Evolutionary conservation across 1,139 yeast species (phyloP).

Genomic region (Candida labiduridarum): DNA sequence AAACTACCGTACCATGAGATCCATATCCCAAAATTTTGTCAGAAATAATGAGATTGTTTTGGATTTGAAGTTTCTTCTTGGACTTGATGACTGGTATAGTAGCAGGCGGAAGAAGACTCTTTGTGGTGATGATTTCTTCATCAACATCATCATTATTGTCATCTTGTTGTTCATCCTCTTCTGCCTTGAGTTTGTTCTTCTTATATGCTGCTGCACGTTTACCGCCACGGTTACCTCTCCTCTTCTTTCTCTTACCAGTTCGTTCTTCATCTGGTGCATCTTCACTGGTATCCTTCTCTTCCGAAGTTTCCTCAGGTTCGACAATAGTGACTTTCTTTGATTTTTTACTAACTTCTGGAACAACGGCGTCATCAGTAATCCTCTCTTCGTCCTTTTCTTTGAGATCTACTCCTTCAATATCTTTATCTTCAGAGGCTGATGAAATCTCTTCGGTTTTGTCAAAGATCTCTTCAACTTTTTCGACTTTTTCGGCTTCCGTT

Average conservation of each 20-base stretch:
- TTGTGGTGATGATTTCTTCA: constrained; percentile 29
- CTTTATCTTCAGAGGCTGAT: constrained; percentile 1
- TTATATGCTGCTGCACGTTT: constrained; percentile 50
- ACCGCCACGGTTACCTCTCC: constrained; percentile 89
- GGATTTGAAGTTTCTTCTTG: constrained; percentile 41
- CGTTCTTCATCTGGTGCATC: constrained; percentile 12
- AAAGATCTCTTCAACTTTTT: too few relatives aligned
- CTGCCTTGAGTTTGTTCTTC: constrained; percentile 15
- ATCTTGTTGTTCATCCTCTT: constrained; percentile 13
- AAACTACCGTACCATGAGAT: constrained; percentile 95
- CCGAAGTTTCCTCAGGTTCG: constrained; percentile 24
- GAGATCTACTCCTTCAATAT: constrained; percentile 16
- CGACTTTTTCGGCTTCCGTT: background rate
- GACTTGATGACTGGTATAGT: constrained; percentile 20
- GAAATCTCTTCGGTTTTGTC: background rate
- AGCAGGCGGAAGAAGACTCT: constrained; percentile 30
- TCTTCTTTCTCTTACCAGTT: constrained; percentile 52
- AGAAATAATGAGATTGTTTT: constrained; percentile 63
- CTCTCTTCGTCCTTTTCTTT: background rate
- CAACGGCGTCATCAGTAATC: constrained; percentile 7
- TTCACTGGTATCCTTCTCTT: constrained; percentile 3
- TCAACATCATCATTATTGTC: constrained; percentile 19
- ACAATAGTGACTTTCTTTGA: constrained; percentile 33
- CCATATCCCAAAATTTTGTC: constrained; percentile 88
- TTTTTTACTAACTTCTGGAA: constrained; percentile 2